Base-by-base conservation (phyloP, 176 grass and related monocot species). In the Carex scoparia region DNA sequence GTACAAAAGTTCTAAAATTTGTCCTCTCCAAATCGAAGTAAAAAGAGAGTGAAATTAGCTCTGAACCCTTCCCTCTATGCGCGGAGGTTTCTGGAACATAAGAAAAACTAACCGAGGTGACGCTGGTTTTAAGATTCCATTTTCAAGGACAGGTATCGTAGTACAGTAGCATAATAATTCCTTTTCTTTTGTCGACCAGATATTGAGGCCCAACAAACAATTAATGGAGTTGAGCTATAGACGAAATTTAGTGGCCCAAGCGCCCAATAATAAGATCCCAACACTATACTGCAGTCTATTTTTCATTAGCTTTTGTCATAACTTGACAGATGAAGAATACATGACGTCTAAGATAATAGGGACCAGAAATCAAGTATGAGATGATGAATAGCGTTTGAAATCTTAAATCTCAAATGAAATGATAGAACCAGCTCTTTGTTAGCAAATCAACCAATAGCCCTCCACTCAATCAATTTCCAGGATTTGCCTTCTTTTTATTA, bases 321-420 rank as follows among this genome's bases (percentile, higher is more conserved):
- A 8, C 68, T 44, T 10, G 2, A 42, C 7, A 62, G 7, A 59
- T 59, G 60, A 10, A 62, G 23, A 62, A 62, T 23, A 23, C 23
- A 23, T 23, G 23, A 0, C 23, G 23, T 23, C 46, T 10, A 32
- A 38, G 35, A 16, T 18, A 70, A 42, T 7, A 42, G 14, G 37
- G 15, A 9, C 15, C 37, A 3, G 7, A 56, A 56, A 54, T 78
- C 5, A 15, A 55, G 5, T 57, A 78, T 78, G 51, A 33, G 23
- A 57, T 57, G 74, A 74, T 74, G n/a, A 33, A 78, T 14, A 56
- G 49, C 8, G 4, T 56, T 56, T 16, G 10, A 35, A 57, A 57
- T 78, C 12, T 78, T 23, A 77, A 77, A 56, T 77, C 73, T 74
- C n/a, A 49, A 10, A 74, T 74, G 70, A 74, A 74, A 46, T 74